These are phyloP conservation scores for Amanita inopinata DNA, from an alignment of 768 basidiomycete genomes.

Conservation along the genomic window DNA sequence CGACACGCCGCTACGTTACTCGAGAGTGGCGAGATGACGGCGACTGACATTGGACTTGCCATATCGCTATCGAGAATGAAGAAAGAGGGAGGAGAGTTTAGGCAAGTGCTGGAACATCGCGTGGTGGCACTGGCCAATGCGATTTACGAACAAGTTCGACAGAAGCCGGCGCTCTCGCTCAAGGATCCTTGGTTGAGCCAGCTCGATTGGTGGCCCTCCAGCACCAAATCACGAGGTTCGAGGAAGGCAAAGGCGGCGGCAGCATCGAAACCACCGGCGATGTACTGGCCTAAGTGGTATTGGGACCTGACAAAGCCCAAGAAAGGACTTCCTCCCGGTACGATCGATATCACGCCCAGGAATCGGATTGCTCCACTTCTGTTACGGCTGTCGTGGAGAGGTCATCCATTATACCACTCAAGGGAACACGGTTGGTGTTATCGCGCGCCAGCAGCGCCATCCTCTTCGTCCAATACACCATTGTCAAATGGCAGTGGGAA, in stretches of 20 bases:
- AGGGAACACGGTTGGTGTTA: constrained; percentile 89
- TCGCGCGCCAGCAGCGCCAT: constrained; percentile 53
- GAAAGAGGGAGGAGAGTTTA: constrained; percentile 22
- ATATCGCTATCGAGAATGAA: constrained; percentile 35
- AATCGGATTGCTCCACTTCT: constrained; percentile 79
- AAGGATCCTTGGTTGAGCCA: constrained; percentile 50
- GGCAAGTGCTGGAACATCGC: constrained; percentile 22
- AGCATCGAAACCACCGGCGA: constrained; percentile 33
- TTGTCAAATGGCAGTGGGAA: no score
- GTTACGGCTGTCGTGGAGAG: constrained; percentile 80
- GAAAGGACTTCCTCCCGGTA: constrained; percentile 55
- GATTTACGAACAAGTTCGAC: background rate
- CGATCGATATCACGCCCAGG: constrained; percentile 78
- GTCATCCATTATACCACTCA: constrained; percentile 77
- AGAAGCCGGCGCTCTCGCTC: constrained; percentile 13
- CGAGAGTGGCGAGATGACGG: constrained; percentile 29
- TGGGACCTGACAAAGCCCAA: constrained; percentile 79
- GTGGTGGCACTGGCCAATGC: background rate
- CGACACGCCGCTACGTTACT: constrained; percentile 40
- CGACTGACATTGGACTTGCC: constrained; percentile 34
- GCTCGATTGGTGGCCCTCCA: constrained; percentile 54
- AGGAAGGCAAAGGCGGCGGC: no score
- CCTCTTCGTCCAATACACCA: constrained; percentile 14
- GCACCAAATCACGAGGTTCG: constrained; percentile 6
- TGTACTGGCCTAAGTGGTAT: constrained; percentile 95